These are phyloP conservation scores for Fusarium lateritium DNA, from an alignment of 2,329 filamentous ascomycete genomes.

Conservation along the genomic window DNA sequence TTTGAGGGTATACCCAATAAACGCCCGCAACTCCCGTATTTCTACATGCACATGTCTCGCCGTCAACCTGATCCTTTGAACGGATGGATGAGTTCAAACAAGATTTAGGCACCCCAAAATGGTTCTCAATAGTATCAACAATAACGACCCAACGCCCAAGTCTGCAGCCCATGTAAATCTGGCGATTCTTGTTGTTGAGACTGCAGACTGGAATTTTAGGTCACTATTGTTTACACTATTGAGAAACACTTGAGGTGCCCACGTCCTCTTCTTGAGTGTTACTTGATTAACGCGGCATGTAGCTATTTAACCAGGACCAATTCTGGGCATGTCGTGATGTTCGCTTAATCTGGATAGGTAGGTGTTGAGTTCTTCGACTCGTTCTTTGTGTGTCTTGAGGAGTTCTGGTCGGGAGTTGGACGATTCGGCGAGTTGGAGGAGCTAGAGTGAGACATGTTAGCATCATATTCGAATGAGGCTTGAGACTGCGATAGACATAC, in stretches of 20 bases:
- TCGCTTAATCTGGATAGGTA: conserved; percentile 94
- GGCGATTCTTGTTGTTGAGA: too few species aligned
- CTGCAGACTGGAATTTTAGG: too few species aligned
- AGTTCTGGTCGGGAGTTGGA: conserved; percentile 76
- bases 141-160: too few species aligned
- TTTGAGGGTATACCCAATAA: conserved; percentile 46
- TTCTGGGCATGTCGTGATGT: conserved; percentile 94
- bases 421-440: conserved; percentile 82
- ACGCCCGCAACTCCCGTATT: conserved; percentile 47
- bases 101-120: too few species aligned
- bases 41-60: not conserved
- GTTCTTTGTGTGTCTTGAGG: conserved; percentile 96
- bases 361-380: conserved; percentile 94
- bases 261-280: not conserved
- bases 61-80: not conserved
- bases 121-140: too few species aligned
- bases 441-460: conserved; percentile 61
- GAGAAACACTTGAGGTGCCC: too few species aligned
- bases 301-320: conserved; percentile 67
- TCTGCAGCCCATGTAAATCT: too few species aligned
- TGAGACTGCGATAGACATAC: conserved; percentile 63
- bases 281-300: too few species aligned
- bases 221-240: too few species aligned
- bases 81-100: too few species aligned
- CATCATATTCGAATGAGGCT: not conserved